These are phyloP conservation scores for Fistulinella prunicolor DNA, from an alignment of 768 basidiomycete species.

Conservation along the genomic window DNA sequence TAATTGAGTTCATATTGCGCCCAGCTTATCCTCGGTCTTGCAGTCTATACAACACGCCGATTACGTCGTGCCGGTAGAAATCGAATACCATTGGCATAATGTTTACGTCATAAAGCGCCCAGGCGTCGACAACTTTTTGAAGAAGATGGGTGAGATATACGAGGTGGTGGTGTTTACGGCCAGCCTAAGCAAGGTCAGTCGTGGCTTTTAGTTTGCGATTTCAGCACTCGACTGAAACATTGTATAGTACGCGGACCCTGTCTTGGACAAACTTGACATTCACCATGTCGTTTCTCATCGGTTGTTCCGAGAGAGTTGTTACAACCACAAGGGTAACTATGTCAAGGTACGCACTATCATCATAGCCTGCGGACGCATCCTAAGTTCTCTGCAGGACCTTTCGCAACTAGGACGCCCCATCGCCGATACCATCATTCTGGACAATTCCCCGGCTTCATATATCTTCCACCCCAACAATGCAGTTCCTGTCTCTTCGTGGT, in stretches of 20 bases:
- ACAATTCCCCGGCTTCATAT: slow-evolving; percentile 98
- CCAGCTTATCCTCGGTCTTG: slow-evolving; percentile 10
- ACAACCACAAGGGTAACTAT: slow-evolving; percentile 98
- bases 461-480: slow-evolving; percentile 99
- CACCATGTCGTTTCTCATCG: slow-evolving; percentile 92
- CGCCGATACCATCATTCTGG: slow-evolving; percentile 92
- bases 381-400: slow-evolving; percentile 65
- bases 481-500: slow-evolving; percentile 98
- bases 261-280: slow-evolving; percentile 93
- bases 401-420: slow-evolving; percentile 96
- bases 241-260: slow-evolving; percentile 92
- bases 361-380: neutral
- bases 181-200: slow-evolving; percentile 87
- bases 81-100: slow-evolving; percentile 97
- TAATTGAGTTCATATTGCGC: neutral
- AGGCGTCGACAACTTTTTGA: slow-evolving; percentile 94
- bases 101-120: slow-evolving; percentile 99
- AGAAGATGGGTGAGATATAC: slow-evolving; percentile 98
- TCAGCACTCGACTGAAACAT: slow-evolving; percentile 9
- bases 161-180: slow-evolving; percentile 99
- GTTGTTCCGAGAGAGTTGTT: slow-evolving; percentile 96
- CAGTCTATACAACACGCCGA: slow-evolving; percentile 94
- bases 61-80: slow-evolving; percentile 98
- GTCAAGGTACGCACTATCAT: slow-evolving; percentile 73
- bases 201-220: neutral